Evolutionary conservation across 176 grass and related monocot genomes (phyloP).

Genomic region (Zizania latifolia): DNA sequence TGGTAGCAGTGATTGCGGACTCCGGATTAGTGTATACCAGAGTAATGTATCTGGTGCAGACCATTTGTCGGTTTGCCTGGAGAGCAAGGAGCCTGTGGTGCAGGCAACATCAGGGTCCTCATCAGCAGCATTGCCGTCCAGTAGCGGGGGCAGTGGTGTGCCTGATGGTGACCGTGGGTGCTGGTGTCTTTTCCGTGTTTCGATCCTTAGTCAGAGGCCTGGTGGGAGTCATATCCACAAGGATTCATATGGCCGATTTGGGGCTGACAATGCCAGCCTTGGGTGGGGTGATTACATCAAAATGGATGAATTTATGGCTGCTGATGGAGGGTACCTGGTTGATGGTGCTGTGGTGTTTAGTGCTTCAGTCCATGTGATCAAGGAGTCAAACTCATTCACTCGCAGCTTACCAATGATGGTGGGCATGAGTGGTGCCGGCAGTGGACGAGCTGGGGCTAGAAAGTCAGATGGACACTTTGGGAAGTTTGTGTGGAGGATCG

Average conservation of each 20-base stretch:
- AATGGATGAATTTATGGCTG: conserved; percentile 76
- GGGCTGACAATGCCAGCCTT: conserved; percentile 70
- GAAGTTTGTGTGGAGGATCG: conserved; percentile 92
- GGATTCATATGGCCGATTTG: conserved; percentile 85
- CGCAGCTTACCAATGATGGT: conserved; percentile 43
- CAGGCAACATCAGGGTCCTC: conserved; percentile 25
- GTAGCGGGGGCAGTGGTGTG: conserved; percentile 18
- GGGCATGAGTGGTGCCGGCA: conserved; percentile 35
- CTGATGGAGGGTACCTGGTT: conserved; percentile 57
- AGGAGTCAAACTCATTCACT: conserved; percentile 76
- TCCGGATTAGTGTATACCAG: conserved; percentile 92
- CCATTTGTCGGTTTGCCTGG: conserved; percentile 81
- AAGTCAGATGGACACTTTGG: conserved; percentile 84
- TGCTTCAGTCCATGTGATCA: conserved; percentile 83
- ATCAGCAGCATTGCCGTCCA: background rate
- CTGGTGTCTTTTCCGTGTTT: conserved; percentile 93
- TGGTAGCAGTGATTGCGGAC: conserved; percentile 48
- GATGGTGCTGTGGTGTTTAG: conserved; percentile 71
- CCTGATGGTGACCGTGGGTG: conserved; percentile 67
- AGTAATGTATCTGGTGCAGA: conserved; percentile 60
- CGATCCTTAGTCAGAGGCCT: conserved; percentile 63
- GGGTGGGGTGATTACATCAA: conserved; percentile 92
- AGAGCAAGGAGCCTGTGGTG: conserved; percentile 70
- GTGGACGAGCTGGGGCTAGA: conserved; percentile 44
- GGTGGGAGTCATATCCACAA: conserved; percentile 65